These are phyloP conservation scores for Moricandia arvensis DNA, from an alignment of 345 rosid genomes.

Conservation along the genomic window DNA sequence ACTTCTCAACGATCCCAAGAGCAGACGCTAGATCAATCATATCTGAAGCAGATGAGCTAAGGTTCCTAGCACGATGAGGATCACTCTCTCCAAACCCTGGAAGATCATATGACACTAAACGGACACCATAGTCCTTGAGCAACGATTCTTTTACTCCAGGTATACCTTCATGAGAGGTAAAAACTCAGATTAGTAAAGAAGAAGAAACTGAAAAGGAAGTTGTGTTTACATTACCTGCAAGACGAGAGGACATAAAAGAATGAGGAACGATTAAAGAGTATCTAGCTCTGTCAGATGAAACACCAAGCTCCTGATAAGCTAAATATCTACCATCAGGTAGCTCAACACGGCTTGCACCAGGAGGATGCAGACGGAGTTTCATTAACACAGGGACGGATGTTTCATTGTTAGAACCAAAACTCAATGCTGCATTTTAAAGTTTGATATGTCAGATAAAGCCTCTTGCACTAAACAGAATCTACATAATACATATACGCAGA, in stretches of 20 bases:
- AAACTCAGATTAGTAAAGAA: conserved; percentile 6
- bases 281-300: conserved; percentile 68
- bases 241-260: conserved; percentile 81
- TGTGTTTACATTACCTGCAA: conserved; percentile 54
- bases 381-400: conserved; percentile 42
- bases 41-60: conserved; percentile 81
- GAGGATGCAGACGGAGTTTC: conserved; percentile 68
- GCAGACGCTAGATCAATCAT: conserved; percentile 69
- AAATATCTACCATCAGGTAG: conserved; percentile 86
- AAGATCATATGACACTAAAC: conserved; percentile 81
- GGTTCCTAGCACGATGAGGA: conserved; percentile 71
- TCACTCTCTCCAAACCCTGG: conserved; percentile 99
- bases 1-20: conserved; percentile 57
- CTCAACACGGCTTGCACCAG: conserved; percentile 53
- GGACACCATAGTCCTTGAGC: conserved; percentile 78
- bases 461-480: background rate
- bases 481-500: background rate
- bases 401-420: conserved; percentile 43
- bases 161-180: conserved; percentile 48
- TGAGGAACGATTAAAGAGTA: conserved; percentile 70
- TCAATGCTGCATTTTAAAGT: conserved; percentile 52
- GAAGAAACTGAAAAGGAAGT: background rate
- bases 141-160: conserved; percentile 72
- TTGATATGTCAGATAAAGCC: conserved; percentile 2
- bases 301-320: conserved; percentile 76